A percentile compares a stretch with the other conserved stretches of the same genome.
Evolutionary conservation across 257 asterid species (phyloP).

Genomic region (Anisodus acutangulus): DNA sequence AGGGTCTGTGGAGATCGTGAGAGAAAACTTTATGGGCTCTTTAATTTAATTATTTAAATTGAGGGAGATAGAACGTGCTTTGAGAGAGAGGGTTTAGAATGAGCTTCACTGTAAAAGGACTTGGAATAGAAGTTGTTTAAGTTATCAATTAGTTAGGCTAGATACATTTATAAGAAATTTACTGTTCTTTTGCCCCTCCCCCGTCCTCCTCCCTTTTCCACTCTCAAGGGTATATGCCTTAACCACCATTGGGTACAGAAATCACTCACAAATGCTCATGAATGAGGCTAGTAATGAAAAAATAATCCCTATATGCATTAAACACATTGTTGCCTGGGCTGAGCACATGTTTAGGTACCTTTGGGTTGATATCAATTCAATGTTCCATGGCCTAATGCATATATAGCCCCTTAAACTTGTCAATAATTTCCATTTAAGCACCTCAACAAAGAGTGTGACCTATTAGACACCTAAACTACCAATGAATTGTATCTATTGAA

Average conservation of each 20-base stretch:
- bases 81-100: slow-evolving; percentile 8
- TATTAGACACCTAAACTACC: too few species aligned
- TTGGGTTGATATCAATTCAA: neutral
- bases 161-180: too few species aligned
- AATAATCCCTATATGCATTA: neutral
- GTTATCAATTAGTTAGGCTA: neutral
- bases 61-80: neutral
- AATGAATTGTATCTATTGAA: too few species aligned
- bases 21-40: neutral
- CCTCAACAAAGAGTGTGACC: too few species aligned
- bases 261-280: neutral
- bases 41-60: neutral
- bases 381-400: neutral
- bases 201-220: neutral
- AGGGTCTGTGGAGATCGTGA: neutral
- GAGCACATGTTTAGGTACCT: neutral
- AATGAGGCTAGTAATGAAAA: neutral
- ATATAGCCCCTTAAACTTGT: too few species aligned
- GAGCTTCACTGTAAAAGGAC: neutral
- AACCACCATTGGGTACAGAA: neutral
- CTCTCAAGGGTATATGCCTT: neutral
- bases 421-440: too few species aligned
- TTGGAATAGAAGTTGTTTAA: neutral
- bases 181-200: neutral
- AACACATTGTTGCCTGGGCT: neutral